phyloP scores from a whole-genome alignment of 208 protist species.

The Leishmania turanica region DNA sequence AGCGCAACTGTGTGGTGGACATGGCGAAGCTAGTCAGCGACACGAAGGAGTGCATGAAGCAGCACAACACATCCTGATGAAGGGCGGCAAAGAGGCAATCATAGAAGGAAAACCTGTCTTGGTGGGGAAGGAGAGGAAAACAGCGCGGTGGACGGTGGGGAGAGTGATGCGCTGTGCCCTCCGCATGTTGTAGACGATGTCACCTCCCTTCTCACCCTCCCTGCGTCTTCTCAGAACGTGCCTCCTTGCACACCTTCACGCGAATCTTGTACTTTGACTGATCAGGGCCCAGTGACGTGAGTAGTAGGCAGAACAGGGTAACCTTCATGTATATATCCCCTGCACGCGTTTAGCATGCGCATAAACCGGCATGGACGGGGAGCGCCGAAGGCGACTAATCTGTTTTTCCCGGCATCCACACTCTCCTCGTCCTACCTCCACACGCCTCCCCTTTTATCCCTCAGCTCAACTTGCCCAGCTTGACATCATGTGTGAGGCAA shows the following conservation, averaged over 20 bases:
- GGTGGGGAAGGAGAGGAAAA: not conserved
- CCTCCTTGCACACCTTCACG: not conserved
- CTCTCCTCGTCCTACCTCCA: not conserved
- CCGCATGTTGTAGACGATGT: not conserved
- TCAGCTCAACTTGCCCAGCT: not conserved
- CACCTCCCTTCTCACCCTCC: not conserved
- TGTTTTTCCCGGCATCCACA: not conserved
- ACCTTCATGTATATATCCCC: not conserved
- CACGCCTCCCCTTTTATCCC: not conserved
- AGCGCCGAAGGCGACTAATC: not conserved
- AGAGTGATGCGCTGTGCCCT: not conserved
- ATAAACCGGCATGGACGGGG: not conserved
- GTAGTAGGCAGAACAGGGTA: not conserved
- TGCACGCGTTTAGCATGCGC: not conserved
- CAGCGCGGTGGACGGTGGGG: not conserved
- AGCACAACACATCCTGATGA: not conserved
- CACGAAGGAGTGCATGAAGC: not conserved
- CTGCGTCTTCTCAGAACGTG: not conserved
- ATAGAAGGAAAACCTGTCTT: not conserved
- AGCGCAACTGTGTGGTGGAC: slow-evolving; percentile 31
- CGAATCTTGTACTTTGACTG: not conserved
- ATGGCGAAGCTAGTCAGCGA: slow-evolving; percentile 22
- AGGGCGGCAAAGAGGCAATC: not conserved
- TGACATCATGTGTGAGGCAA: not conserved
- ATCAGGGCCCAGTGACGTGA: not conserved